Conservation (phyloP, 108 stramenopile species). For the Cylindrotheca closterium region DNA sequence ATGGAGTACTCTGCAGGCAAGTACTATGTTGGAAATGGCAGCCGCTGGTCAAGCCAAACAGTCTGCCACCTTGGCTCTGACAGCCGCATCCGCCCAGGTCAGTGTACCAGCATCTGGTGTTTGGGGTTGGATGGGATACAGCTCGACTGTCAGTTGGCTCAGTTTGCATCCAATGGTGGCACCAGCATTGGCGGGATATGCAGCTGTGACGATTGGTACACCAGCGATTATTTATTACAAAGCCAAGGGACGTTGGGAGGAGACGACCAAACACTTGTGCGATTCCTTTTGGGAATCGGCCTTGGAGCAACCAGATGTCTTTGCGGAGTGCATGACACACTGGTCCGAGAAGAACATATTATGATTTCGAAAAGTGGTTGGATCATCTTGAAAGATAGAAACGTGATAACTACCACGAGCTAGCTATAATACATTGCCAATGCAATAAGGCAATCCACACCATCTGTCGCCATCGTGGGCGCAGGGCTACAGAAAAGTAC, state of each 20-base stretch:
- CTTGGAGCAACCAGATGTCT: conserved; percentile 55
- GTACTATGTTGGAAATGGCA: conserved; percentile 44
- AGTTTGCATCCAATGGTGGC: conserved; percentile 67
- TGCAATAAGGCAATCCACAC: no score
- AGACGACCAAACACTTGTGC: conserved; percentile 46
- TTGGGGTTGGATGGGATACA: conserved; percentile 74
- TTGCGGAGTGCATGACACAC: conserved; percentile 66
- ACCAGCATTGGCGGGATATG: conserved; percentile 74
- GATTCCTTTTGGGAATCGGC: conserved; percentile 69
- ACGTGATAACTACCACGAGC: no score
- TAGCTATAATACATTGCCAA: no score
- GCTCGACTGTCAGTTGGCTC: conserved; percentile 38
- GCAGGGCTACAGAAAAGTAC: no score
- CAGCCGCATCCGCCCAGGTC: conserved; percentile 54
- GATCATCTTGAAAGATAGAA: no score
- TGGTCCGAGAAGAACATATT: conserved; percentile 45
- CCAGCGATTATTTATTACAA: conserved; percentile 54
- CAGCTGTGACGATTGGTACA: conserved; percentile 59
- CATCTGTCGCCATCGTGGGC: no score
- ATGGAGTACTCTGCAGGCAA: conserved; percentile 63
- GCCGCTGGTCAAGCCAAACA: conserved; percentile 74
- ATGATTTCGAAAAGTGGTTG: no score
- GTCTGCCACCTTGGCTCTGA: conserved; percentile 63
- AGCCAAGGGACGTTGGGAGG: conserved; percentile 57
- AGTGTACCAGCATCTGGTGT: conserved; percentile 75